Conservation (phyloP, 2,329 filamentous ascomycete species). For the Colletotrichum caudatum region DNA sequence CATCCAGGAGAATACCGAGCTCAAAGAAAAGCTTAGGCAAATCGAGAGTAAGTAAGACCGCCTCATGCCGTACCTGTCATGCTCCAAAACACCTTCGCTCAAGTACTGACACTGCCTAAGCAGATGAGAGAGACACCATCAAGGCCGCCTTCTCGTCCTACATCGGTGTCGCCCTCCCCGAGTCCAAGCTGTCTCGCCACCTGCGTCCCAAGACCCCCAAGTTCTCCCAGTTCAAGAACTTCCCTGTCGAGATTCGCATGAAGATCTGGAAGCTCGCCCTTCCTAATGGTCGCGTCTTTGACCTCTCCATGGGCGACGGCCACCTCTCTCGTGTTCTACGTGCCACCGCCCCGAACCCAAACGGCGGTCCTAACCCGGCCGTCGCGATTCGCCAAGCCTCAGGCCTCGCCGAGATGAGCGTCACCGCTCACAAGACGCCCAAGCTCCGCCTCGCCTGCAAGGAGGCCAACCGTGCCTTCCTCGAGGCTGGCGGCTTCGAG, state of each 20-base stretch:
- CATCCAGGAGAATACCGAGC: constrained; percentile 22
- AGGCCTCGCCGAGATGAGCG: constrained; percentile 29
- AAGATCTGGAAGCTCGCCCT: constrained; percentile 42
- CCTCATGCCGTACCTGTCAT: not conserved
- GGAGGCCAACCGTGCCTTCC: constrained; percentile 36
- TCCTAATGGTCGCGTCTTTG: constrained; percentile 36
- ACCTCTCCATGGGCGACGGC: constrained; percentile 23
- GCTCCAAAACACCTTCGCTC: not conserved
- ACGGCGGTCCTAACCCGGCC: constrained; percentile 15
- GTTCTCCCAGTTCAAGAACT: constrained; percentile 33
- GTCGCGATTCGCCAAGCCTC: constrained; percentile 19
- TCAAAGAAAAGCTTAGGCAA: constrained; percentile 31
- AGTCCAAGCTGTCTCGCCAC: constrained; percentile 18
- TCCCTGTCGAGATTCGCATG: constrained; percentile 40
- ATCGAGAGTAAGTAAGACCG: constrained; percentile 38
- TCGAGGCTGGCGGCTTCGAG: constrained; percentile 36
- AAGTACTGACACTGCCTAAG: constrained; percentile 24
- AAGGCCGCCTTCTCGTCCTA: constrained; percentile 18
- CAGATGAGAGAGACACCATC: constrained; percentile 22
- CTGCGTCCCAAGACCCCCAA: constrained; percentile 10
- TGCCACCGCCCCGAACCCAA: not conserved
- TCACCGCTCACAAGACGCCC: constrained; percentile 36
- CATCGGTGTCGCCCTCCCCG: constrained; percentile 15
- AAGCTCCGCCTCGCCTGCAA: constrained; percentile 38
- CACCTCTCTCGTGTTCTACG: constrained; percentile 36